A percentile compares a stretch with the other conserved stretches of the same genome.
Conservation (phyloP, 176 grass and related monocot species). For the Musa troglodytarum region DNA sequence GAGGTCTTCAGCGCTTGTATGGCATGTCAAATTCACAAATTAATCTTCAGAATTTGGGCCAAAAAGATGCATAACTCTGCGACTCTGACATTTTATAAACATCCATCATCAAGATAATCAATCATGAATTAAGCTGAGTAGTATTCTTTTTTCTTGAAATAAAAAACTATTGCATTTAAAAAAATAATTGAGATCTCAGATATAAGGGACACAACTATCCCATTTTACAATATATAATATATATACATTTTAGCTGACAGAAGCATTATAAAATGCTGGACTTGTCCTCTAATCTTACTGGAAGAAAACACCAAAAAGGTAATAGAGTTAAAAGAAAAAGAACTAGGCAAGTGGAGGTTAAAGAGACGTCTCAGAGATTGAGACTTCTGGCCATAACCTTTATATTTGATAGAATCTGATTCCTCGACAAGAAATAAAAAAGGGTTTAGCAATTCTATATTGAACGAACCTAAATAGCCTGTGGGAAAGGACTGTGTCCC, state of each 20-base stretch:
- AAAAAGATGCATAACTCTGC: too few relatives aligned
- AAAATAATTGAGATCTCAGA: too few relatives aligned
- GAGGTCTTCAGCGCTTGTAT: background rate
- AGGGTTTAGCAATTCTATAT: background rate
- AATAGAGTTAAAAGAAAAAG: background rate
- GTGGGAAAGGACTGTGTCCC: background rate
- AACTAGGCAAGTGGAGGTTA: background rate
- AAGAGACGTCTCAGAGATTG: background rate
- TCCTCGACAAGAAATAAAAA: background rate
- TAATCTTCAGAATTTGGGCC: too few relatives aligned
- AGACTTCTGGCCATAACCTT: background rate
- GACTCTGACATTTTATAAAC: too few relatives aligned
- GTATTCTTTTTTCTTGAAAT: too few relatives aligned
- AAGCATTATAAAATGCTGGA: background rate
- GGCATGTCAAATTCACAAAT: background rate
- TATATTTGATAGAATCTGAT: background rate
- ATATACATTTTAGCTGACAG: background rate
- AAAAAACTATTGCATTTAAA: too few relatives aligned
- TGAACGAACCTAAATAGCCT: background rate
- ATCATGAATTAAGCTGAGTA: too few relatives aligned
- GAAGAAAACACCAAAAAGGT: background rate
- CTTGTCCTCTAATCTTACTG: background rate
- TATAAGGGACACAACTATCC: too few relatives aligned
- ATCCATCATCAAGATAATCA: too few relatives aligned
- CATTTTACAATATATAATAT: too few relatives aligned